Evolutionary conservation across 2,329 filamentous ascomycete species (phyloP), one percentile per base, ranked within the genome.

Genomic region (Aspergillus sp.): DNA sequence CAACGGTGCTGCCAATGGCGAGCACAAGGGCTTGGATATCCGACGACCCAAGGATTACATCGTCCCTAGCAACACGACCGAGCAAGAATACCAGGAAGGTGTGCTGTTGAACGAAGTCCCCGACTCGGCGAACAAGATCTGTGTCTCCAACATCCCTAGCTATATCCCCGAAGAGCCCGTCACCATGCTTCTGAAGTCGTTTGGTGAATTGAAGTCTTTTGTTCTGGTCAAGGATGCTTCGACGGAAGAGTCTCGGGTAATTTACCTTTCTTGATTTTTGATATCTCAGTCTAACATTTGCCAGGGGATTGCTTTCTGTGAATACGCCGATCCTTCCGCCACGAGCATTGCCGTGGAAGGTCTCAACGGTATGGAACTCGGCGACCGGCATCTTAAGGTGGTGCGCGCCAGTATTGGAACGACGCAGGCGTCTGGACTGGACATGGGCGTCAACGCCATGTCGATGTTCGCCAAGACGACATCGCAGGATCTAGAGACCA

Each of bases 361-460:
- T 11, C 81, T 99, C 31, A 94, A 98, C 69, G 91, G 90, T 36
- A 96, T 99, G 89, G 91, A 95, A 65, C 86, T 99, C 14, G 93
- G 91, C 46, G 93, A 96, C 63, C 89, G 90, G 69, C 87, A 89
- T 68, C 84, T 99, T 57, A 94, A 90, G 79, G 92, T 97, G 39
- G 83, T 86, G 65, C 91, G 93, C 71, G 96, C 95, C 31, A 96
- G 93, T 75, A 90, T 97, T 65, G 95, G 95, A 67, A 89, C 92
- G 62, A 94, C 92, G n/a, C 95, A 99, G 75, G 92, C 92, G 22
- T 84, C 91, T 51, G 92, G 92, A 63, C 85, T 96, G 46, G 95
- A 99, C 71, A 96, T 97, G 84, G 92, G 94, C 57, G 94, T 99
- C 63, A 96, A 95, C 68, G 95, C 95, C 63, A 98, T 99, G 88